Evolutionary conservation across 1,284 basidiomycete species (phyloP).

Genomic region (Boletus semigastroideus): DNA sequence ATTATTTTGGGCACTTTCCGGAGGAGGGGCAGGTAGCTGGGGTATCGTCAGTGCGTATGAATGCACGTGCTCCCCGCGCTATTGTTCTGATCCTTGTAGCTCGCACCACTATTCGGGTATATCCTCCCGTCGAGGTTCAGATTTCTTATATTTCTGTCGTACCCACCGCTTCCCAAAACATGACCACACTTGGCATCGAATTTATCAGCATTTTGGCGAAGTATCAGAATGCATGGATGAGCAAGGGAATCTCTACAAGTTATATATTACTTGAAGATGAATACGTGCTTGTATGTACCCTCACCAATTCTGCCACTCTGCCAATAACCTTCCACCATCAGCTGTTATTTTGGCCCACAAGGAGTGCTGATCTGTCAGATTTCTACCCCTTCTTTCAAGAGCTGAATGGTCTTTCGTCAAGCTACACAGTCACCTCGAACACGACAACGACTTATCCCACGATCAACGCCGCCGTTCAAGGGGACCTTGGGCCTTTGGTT

Average conservation of each 20-base stretch:
- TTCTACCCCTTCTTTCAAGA: conserved; percentile 20
- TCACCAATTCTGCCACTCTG: neutral
- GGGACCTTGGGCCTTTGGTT: conserved; percentile 6
- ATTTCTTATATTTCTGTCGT: conserved; percentile 11
- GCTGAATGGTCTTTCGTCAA: conserved; percentile 5
- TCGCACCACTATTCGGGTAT: conserved; percentile 15
- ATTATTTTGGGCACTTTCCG: conserved; percentile 25
- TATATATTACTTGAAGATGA: neutral
- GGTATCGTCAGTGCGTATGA: conserved; percentile 24
- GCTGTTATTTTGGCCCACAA: conserved; percentile 11
- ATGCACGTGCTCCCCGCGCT: neutral
- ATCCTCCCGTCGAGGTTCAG: conserved; percentile 12
- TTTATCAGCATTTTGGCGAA: conserved; percentile 16
- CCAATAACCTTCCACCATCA: neutral
- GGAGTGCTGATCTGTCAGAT: neutral
- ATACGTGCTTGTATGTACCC: conserved; percentile 14
- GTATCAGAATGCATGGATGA: conserved; percentile 14
- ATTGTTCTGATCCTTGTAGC: conserved; percentile 4
- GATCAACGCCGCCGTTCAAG: neutral
- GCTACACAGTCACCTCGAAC: conserved; percentile 11
- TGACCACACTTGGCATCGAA: conserved; percentile 12
- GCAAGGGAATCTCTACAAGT: conserved; percentile 3
- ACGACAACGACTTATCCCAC: conserved; percentile 9
- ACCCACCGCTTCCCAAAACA: conserved; percentile 11
- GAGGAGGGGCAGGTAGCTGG: conserved; percentile 28